Conservation (phyloP, 2,329 filamentous ascomycete genomes). For the Lasiodiplodia sp. region DNA sequence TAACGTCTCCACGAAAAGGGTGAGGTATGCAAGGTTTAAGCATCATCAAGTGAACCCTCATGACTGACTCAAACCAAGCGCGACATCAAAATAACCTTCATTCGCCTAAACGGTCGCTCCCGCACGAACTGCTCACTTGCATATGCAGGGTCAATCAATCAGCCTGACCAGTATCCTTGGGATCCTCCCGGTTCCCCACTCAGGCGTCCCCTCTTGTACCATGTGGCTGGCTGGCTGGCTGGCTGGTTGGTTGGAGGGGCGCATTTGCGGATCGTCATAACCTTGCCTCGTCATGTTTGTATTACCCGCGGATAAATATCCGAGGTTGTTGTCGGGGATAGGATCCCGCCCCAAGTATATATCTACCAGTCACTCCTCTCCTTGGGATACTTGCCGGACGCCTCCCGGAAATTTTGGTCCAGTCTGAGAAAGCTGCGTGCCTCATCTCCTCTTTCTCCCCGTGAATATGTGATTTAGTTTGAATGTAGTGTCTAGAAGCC, state of each 20-base stretch:
- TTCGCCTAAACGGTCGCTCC: not conserved
- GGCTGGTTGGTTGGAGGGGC: too few relatives aligned
- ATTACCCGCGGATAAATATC: slow-evolving; percentile 10
- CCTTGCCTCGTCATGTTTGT: not conserved
- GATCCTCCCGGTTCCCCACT: not conserved
- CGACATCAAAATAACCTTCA: not conserved
- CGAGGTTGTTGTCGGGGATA: not conserved
- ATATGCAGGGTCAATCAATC: slow-evolving; percentile 3
- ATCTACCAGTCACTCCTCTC: not conserved
- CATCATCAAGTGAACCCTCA: too few relatives aligned
- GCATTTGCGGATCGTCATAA: not conserved
- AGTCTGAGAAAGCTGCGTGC: not conserved
- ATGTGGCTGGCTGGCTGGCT: not conserved
- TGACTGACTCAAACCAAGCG: too few relatives aligned
- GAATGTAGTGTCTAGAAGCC: not conserved
- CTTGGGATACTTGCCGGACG: not conserved
- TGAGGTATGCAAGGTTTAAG: not conserved
- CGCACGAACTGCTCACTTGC: not conserved
- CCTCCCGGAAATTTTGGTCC: not conserved
- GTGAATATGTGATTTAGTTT: not conserved
- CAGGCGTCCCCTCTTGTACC: not conserved
- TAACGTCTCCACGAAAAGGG: too few relatives aligned
- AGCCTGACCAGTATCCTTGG: not conserved
- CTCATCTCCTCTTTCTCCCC: not conserved
- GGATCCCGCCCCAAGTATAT: not conserved